Evolutionary conservation across 805 yeast species (phyloP), one percentile per base, ranked within the genome.

Genomic region (Candida ipomoeae): DNA sequence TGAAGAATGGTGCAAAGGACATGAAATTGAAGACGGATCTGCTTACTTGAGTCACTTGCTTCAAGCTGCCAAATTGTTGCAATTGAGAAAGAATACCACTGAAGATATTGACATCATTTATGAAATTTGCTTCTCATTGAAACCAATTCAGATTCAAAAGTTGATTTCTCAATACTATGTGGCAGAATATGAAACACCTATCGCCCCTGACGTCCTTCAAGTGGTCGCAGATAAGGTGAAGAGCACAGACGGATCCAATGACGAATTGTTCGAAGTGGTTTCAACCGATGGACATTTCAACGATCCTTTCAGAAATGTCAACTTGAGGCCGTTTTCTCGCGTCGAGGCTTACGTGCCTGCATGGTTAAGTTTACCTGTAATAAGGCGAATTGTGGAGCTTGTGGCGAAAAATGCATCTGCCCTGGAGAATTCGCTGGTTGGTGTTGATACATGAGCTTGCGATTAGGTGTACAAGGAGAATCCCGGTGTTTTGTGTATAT

Each of bases 1-100:
- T 61, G 97, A 90, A 68, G 99, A 94, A 72, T 94, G 99, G 99
- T 92, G 98, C 70, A 92, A 89, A 73, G 83, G 89, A 6, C 97
- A 92, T 67, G 91, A 87, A 47, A 82, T 94, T 55, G 86, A 87
- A 46, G 96, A 91, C 65, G 96, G 95, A 2, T 81, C 92, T 3
- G 82, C 84, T 36, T 84, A 89, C 63, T 78, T 94, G 65, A 84
- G 85, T 55, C 97, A 91, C 64, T 76, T 94, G 63, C 78, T 90
- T 58, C 98, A 94, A 71, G 92, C 96, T 18, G 91, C 97, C 37
- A 94, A 94, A 72, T 76, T 94, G 53, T 74, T 94, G 63, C 99
- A 94, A 71, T 80, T 94, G 65, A 83, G 95, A 69, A 94, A 94
- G 75, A 85, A 85, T 60, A 85, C 95, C 32, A 79, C 84, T 35